Evolutionary conservation across 192 early-diverging fungal genomes (phyloP), one percentile per base, ranked within the genome.

Genomic region (Coemansia sp.): DNA sequence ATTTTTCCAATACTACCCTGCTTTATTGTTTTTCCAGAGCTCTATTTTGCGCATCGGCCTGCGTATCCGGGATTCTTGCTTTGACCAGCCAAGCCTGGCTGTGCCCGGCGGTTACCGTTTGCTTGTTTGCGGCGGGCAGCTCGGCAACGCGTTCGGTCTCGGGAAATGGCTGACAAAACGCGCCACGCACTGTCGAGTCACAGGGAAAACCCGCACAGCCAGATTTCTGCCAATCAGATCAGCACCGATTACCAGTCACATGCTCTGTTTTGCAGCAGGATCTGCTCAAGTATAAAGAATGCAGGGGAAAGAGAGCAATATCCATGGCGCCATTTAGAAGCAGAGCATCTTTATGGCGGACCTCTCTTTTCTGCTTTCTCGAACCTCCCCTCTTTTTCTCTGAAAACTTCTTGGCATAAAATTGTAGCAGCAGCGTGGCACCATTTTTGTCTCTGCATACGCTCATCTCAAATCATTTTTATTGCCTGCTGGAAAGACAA

Each of bases 351-450:
- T 43, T 43, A 16, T 41, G 5, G 29, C 29, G 29, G 6, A 23
- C 51, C 25, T 53, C 25, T 53, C 23, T 53, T 53, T 53, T 53
- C 51, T 22, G 19, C 51, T 23, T 53, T 53, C 11, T 23, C 19
- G 41, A 38, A 43, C 10, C 41, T n/a, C 41, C 41, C 16, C 41
- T n/a, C 16, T 43, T 43, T 43, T 43, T 43, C 16, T 43, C 41
- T n/a, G 16, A n/a, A 43, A 11, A 43, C 41, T 53, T 53, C 51
- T 53, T 53, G 51, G 51, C 51, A 53, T 53, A 25, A 53, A 22
- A 43, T 14, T 16, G 41, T n/a, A 43, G 16, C 10, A 43, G 41
- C 41, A 43, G 41, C 41, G 1, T 43, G 41, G 41, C 41, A 16
- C 16, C 16, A 16, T 43, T 43, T 43, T 43, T 43, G 41, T 43